phyloP scores from a whole-genome alignment of 2,329 filamentous ascomycete genomes.

The Aspergillus spinulosporus region DNA sequence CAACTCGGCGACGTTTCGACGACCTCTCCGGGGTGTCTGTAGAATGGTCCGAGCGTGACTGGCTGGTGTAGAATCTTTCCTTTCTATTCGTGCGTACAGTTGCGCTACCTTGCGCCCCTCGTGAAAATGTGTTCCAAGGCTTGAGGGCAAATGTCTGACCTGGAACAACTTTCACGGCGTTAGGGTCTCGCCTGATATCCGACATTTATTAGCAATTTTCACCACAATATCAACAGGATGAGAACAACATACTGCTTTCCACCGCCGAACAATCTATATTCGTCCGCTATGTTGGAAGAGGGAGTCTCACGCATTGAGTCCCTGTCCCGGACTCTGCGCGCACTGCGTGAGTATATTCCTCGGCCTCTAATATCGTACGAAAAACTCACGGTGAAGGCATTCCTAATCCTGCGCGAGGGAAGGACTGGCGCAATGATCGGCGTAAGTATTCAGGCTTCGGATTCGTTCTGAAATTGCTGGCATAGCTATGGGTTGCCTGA shows the following conservation, averaged over 20 bases:
- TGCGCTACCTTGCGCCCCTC: constrained; percentile 32
- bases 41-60: constrained; percentile 16
- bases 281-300: constrained; percentile 19
- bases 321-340: constrained; percentile 18
- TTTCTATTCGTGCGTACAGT: constrained; percentile 25
- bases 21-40: constrained; percentile 24
- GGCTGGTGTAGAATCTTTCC: constrained; percentile 4
- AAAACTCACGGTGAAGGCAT: constrained; percentile 28
- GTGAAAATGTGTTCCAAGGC: constrained; percentile 29
- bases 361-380: constrained; percentile 5
- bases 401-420: constrained; percentile 22
- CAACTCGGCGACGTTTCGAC: constrained; percentile 33
- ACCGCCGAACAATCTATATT: constrained; percentile 26
- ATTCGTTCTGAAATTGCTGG: constrained; percentile 17
- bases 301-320: constrained; percentile 16
- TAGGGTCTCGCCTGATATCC: constrained; percentile 14
- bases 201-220: neutral
- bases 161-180: constrained; percentile 31
- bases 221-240: neutral
- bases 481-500: constrained; percentile 22
- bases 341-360: constrained; percentile 16
- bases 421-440: constrained; percentile 21
- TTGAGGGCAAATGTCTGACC: constrained; percentile 29
- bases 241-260: constrained; percentile 19
- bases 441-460: constrained; percentile 21